Conservation (phyloP, 2,329 filamentous ascomycete genomes). For the Plectosphaerella sp. region DNA sequence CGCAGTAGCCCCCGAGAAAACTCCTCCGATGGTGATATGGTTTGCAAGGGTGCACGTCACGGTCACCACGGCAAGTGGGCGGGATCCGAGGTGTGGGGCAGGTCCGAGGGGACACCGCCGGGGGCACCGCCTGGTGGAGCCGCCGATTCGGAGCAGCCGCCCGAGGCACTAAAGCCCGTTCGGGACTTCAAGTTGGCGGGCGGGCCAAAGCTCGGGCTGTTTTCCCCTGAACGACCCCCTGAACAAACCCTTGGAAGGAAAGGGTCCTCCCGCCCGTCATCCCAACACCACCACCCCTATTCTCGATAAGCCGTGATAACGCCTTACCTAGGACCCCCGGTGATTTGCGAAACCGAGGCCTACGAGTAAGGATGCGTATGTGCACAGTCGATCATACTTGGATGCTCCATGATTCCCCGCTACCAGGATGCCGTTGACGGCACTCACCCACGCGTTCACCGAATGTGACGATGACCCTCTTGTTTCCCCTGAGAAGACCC, state of each 20-base stretch:
- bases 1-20: too few relatives aligned
- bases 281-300: too few relatives aligned
- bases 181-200: neutral
- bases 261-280: too few relatives aligned
- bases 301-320: too few relatives aligned
- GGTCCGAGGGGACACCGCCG: too few relatives aligned
- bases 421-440: neutral
- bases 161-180: too few relatives aligned
- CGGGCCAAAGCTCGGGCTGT: neutral
- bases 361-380: neutral
- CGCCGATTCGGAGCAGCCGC: too few relatives aligned
- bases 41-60: neutral
- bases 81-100: neutral
- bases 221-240: too few relatives aligned
- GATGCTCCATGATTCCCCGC: neutral
- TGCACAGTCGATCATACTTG: too few relatives aligned
- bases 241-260: too few relatives aligned
- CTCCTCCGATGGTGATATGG: neutral
- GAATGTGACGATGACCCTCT: neutral
- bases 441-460: neutral
- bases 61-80: neutral
- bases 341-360: neutral
- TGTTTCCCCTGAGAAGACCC: neutral
- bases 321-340: too few relatives aligned
- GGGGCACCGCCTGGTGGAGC: too few relatives aligned